phyloP scores from a whole-genome alignment of 176 grass and related monocot species.

The Themeda triandra region DNA sequence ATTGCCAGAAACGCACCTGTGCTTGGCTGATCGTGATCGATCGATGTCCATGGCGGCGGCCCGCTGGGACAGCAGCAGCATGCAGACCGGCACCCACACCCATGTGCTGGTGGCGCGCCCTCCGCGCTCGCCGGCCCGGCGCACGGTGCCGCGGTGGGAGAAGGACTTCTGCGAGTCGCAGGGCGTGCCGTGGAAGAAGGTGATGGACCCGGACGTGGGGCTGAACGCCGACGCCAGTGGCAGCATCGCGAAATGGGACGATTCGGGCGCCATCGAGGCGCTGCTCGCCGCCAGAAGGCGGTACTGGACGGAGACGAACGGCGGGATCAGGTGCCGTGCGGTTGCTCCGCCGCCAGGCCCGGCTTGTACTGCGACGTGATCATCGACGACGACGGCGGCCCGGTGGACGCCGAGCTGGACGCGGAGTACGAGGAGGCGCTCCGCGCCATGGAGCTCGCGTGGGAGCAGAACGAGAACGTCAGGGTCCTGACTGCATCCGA shows the following conservation, averaged over 20 bases:
- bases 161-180: slow-evolving; percentile 23
- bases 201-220: slow-evolving; percentile 7
- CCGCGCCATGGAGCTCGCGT: not conserved
- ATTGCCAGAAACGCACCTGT: too few relatives aligned
- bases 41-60: too few relatives aligned
- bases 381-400: not conserved
- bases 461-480: not conserved
- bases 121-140: not conserved
- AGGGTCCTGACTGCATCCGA: not conserved
- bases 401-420: not conserved
- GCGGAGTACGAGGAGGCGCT: slow-evolving; percentile 4
- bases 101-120: slow-evolving; percentile 12
- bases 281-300: slow-evolving; percentile 34
- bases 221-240: not conserved
- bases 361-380: slow-evolving; percentile 20
- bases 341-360: slow-evolving; percentile 3
- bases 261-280: slow-evolving; percentile 38
- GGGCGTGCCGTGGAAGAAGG: slow-evolving; percentile 30
- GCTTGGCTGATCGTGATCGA: too few relatives aligned
- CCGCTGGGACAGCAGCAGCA: too few relatives aligned
- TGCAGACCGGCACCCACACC: too few relatives aligned
- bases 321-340: not conserved
- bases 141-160: slow-evolving; percentile 31
- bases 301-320: slow-evolving; percentile 35
- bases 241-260: slow-evolving; percentile 28